Conservation (phyloP, 352 stramenopile species). For the Globisporangium radiosum region DNA sequence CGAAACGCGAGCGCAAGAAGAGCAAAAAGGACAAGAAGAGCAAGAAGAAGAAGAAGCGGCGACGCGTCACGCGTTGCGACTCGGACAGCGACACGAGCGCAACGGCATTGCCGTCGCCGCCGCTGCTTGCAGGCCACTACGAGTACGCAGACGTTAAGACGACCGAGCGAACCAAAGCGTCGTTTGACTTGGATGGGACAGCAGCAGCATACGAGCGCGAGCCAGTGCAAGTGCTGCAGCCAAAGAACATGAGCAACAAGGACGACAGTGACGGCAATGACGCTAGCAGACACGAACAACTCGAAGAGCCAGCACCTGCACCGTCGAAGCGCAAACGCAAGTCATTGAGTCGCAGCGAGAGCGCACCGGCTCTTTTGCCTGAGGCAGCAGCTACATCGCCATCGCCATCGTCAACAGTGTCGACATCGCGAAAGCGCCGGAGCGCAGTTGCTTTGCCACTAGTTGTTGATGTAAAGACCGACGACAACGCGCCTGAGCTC, state of each 20-base stretch:
- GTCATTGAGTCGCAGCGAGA: not conserved
- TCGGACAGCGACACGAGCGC: slow-evolving; percentile 42
- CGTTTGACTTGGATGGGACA: slow-evolving; percentile 7
- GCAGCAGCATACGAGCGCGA: slow-evolving; percentile 1
- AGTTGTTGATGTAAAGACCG: slow-evolving; percentile 9
- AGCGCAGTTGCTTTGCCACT: not conserved
- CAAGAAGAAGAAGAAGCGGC: slow-evolving; percentile 36
- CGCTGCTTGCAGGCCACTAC: slow-evolving; percentile 32
- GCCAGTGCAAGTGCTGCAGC: not conserved
- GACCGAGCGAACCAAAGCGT: not conserved
- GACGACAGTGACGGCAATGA: not conserved
- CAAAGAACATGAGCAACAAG: slow-evolving; percentile 3
- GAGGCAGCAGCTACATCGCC: not conserved
- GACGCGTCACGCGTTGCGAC: slow-evolving; percentile 27
- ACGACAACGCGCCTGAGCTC: not conserved
- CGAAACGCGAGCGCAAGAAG: slow-evolving; percentile 19
- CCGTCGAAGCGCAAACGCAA: slow-evolving; percentile 5
- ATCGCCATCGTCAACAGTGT: not conserved
- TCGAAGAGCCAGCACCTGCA: slow-evolving; percentile 1
- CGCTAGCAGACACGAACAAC: no score
- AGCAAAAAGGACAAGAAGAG: slow-evolving; percentile 57
- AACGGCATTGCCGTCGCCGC: slow-evolving; percentile 33
- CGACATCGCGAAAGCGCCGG: no score
- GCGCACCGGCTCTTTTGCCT: no score
- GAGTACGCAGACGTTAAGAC: slow-evolving; percentile 27